Conservation (phyloP, 495 filamentous ascomycete genomes). For the Articulospora tetracladia region DNA sequence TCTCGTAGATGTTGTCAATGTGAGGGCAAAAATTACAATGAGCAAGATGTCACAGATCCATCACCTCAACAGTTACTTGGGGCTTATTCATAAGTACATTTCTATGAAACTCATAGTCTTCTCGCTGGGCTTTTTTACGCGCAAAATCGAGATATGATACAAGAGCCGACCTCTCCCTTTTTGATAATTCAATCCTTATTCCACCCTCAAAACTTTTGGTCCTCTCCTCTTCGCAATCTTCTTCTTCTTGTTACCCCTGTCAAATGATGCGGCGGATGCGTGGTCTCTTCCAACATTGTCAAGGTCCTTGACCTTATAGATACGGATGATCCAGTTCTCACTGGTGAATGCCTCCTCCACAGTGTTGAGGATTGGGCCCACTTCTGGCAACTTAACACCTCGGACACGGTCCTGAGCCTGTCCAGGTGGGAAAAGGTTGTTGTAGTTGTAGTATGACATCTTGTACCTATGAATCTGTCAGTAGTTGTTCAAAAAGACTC, state of each 20-base stretch:
- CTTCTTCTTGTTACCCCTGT: slow-evolving; percentile 93
- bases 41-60: no score
- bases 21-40: no score
- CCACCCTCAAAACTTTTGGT: slow-evolving; percentile 75
- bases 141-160: slow-evolving; percentile 23
- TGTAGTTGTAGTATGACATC: slow-evolving; percentile 99
- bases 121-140: slow-evolving; percentile 15
- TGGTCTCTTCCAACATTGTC: slow-evolving; percentile 95
- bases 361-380: slow-evolving; percentile 80
- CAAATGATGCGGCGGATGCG: slow-evolving; percentile 77
- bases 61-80: slow-evolving; percentile 10
- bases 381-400: slow-evolving; percentile 71
- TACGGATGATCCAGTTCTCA: slow-evolving; percentile 99
- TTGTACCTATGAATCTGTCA: slow-evolving; percentile 77
- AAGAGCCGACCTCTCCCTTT: slow-evolving; percentile 11
- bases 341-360: slow-evolving; percentile 97
- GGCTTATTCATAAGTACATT: slow-evolving; percentile 21
- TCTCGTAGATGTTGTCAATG: no score
- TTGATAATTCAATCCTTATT: slow-evolving; percentile 45
- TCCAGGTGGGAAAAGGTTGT: slow-evolving; percentile 84
- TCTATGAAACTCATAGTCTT: slow-evolving; percentile 1
- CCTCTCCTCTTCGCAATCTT: slow-evolving; percentile 76
- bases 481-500: slow-evolving; percentile 9
- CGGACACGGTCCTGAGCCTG: slow-evolving; percentile 92
- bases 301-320: slow-evolving; percentile 99